Evolutionary conservation across 2,329 filamentous ascomycete species (phyloP), one percentile per base, ranked within the genome.

Genomic region (Kalmusia sp.): DNA sequence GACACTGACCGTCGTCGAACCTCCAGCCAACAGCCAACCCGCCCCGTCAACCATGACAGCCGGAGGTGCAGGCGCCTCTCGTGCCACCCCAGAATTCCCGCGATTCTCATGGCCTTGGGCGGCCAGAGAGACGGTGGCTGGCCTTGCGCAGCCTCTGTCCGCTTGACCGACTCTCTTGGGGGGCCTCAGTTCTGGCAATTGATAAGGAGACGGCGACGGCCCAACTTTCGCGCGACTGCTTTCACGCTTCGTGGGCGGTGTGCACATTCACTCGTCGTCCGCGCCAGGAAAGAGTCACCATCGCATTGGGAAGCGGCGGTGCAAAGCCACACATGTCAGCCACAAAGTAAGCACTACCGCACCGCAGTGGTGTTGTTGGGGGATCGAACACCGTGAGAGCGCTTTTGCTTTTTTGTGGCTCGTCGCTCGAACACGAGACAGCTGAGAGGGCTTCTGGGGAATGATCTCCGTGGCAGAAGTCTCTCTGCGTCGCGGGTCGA

Each of bases 281-380:
- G 15, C 11, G 14, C 27, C 30, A 9, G 35, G 38, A 51, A 45
- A 28, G 49, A 40, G 21, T 17, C 37, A 14, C 21, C 4, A 17
- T 25, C 49, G 27, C 31, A 55, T 43, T 19, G 35, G 48, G 54
- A 45, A 49, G 37, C 54, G 48, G 59, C 38, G 39, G 39, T 54
- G 49, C 62, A 56, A 31, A 46, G 63, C 62, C 65, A 66, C 41
- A 45, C 19, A 30, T 30, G n/a, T 37, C 57, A 58, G 43, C 43
- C 59, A 58, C 47, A 30, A n/a, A n/a, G 37, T 61, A 53, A 62
- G 59, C 62, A 62, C 34, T 37, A 19, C n/a, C 15, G 12, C 5
- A 5, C 34, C n/a, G 34, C 34, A 37, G 21, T 37, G 34, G n/a
- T 5, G 34, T 19, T 37, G 34, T 17, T 4, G 21, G n/a, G n/a